These are phyloP conservation scores for Suhomyces canberraensis DNA, from an alignment of 805 yeast species.

Conservation along the genomic window DNA sequence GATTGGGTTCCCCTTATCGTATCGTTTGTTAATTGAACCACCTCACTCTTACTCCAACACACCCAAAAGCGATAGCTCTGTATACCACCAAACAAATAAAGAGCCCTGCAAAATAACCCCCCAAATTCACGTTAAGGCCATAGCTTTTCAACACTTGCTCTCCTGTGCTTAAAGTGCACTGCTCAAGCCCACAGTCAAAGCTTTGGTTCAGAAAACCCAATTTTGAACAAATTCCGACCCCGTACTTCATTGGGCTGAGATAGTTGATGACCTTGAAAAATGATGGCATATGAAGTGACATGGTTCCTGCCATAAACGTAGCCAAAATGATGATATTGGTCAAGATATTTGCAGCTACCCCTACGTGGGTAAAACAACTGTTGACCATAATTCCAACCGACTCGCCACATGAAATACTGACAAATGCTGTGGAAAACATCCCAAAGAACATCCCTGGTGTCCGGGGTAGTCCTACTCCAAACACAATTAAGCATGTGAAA, in stretches of 20 bases:
- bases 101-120: conserved; percentile 36
- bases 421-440: conserved; percentile 50
- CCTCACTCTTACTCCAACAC: conserved; percentile 18
- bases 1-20: too few relatives aligned
- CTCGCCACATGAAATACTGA: conserved; percentile 73
- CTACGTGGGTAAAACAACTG: conserved; percentile 68
- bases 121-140: conserved; percentile 35
- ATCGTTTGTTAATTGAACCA: too few relatives aligned
- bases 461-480: conserved; percentile 72
- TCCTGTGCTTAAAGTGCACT: conserved; percentile 54
- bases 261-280: conserved; percentile 71
- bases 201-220: conserved; percentile 50
- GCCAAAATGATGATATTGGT: conserved; percentile 67
- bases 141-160: conserved; percentile 55
- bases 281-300: conserved; percentile 72
- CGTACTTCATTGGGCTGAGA: conserved; percentile 74
- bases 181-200: conserved; percentile 48
- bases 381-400: conserved; percentile 80
- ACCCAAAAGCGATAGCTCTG: conserved; percentile 26
- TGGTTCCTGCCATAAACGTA: conserved; percentile 78
- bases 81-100: conserved; percentile 39
- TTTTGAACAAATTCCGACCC: conserved; percentile 58
- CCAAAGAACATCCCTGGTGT: conserved; percentile 66
- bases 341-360: conserved; percentile 74
- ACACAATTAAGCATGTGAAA: conserved; percentile 59